Base-by-base conservation (phyloP, 2,329 filamentous ascomycete species). In the Xenoacremonium recifei region DNA sequence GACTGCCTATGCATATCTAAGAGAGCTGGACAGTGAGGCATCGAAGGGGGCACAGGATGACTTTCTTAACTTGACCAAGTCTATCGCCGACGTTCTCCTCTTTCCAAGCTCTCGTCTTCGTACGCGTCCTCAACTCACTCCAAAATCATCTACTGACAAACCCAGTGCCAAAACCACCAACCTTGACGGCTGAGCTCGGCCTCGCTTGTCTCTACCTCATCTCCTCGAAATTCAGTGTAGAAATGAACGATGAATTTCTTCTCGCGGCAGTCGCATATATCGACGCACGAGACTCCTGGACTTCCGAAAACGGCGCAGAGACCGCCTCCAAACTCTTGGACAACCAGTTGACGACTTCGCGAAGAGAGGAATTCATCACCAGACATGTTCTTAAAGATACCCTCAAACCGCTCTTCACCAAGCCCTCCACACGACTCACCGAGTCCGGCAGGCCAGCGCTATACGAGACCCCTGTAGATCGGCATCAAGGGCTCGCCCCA, bases 391-490 rank as follows among this genome's bases (percentile, higher is more conserved):
- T 91, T 4, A 70, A 76, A 47, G 66, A 68, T 54, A 82, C 82
- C 55, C 72, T 91, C 37, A 82, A 82, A 27, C 83, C 83, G 20
- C 67, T 87, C 5, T 90, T 91, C 67, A 72, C 74, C 20, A 74
- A 72, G 44, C 70, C 77, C 13, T 76, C 72, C 16, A 73, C 79
- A 3, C 52, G 50, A 21, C 47, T 61, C 35, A 60, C 61, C 6
- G 35, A 50, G 16, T 56, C 58, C 3, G 63, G 64, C 2, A 47
- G 64, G 23, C 61, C 63, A 12, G 48, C 50, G 6, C 50, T 53
- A 3, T 64, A 61, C 42, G 39, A 27, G n/a, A 18, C 35, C 9
- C 16, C 38, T 9, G 33, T 45, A 3, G 44, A 46, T 21, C 32
- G 36, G 19, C 31, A 39, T 7, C 39, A 17, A 4, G 27, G 21